Base-by-base conservation (phyloP, 1,284 basidiomycete species). In the Pyrrhoderma noxium region DNA sequence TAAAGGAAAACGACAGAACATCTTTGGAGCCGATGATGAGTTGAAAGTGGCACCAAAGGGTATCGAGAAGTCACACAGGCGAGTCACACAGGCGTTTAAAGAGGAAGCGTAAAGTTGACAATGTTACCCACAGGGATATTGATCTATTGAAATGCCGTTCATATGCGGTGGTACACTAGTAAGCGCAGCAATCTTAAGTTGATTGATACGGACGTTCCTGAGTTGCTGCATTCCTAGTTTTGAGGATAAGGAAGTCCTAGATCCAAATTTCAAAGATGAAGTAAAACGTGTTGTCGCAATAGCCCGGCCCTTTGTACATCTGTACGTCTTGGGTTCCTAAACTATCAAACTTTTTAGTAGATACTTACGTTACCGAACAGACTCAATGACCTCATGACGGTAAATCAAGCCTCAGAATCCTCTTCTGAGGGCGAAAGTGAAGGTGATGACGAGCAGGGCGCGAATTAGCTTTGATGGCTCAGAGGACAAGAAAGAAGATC, bases 41-140 rank as follows among this genome's bases (percentile, higher is more conserved):
- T 70, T 93, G 45, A 94, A 93, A 67, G 79, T 80, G 2, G 89
- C 91, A 8, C 91, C 91, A 1, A 93, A 93, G 63, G 92, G 92
- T 0, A 67, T 93, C n/a, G 78, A 80, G 51, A 94, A 91, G 66
- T 74, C 73, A 18, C 91, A 95, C 62, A 71, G 72, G 85, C 86
- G 50, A 23, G 43, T 16, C 31, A 38, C 31, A 13, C 40, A 4
- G 45, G 16, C 42, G 27, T 21, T 8, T 41, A 37, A 25, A 49
- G 21, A 45, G 51, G 7, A 5, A 40, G 21, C 14, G 5, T 40
- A n/a, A 22, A 22, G 8, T 40, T 40, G 11, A 31, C 27, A 31
- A 5, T 14, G n/a, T 40, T n/a, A 47, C 46, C 22, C 35, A 2
- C 57, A 88, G 84, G 65, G 88, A 93, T 62, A 94, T 94, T 56